phyloP scores from a whole-genome alignment of 495 filamentous ascomycete genomes.

The Talaromyces nanjingensis region DNA sequence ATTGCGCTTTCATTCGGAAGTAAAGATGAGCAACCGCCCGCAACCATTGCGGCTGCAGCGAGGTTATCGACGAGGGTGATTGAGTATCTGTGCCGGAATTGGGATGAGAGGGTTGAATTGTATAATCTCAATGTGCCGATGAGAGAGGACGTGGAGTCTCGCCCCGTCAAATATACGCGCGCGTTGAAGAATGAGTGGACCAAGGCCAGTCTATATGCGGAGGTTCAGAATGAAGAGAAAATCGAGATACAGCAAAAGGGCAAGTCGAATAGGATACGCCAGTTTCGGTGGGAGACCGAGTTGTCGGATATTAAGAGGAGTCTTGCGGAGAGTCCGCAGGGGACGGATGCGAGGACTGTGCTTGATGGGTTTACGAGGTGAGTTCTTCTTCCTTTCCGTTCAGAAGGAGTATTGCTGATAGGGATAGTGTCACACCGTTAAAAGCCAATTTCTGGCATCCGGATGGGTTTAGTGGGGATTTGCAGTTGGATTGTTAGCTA shows the following conservation, averaged over 20 bases:
- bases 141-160: conserved; percentile 45
- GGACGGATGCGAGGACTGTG: conserved; percentile 92
- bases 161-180: conserved; percentile 65
- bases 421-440: conserved; percentile 80
- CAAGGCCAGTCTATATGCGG: conserved; percentile 73
- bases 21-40: conserved; percentile 62
- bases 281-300: conserved; percentile 38
- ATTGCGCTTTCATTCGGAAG: conserved; percentile 83
- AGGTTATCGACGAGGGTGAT: conserved; percentile 63
- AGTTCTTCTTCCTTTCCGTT: conserved; percentile 4
- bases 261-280: conserved; percentile 16
- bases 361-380: conserved; percentile 57
- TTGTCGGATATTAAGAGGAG: conserved; percentile 42
- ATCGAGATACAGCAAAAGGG: neutral
- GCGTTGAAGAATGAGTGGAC: conserved; percentile 86
- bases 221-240: conserved; percentile 21
- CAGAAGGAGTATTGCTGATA: neutral
- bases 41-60: conserved; percentile 64
- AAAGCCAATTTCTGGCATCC: conserved; percentile 90
- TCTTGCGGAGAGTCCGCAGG: conserved; percentile 48
- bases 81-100: conserved; percentile 62
- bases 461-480: conserved; percentile 55
- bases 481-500: conserved; percentile 48
- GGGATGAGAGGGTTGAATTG: conserved; percentile 72
- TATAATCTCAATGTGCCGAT: conserved; percentile 88